These are phyloP conservation scores for Petunia hybrid DNA, from an alignment of 305 asterid genomes.

Conservation along the genomic window DNA sequence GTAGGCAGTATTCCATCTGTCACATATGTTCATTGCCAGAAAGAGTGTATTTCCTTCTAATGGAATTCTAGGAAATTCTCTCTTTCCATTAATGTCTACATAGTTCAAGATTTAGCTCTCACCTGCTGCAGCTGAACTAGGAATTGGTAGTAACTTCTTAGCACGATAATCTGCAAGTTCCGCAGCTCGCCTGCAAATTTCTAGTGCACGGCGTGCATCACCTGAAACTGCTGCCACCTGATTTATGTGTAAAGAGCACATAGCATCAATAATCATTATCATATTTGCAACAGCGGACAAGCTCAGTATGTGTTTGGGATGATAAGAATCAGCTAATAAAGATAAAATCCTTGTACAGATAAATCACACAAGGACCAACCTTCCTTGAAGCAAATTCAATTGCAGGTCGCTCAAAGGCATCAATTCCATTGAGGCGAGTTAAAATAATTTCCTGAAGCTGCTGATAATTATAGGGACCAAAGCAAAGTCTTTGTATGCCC, in stretches of 20 bases:
- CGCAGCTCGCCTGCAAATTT: constrained; percentile 97
- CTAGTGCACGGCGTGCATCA: constrained; percentile 98
- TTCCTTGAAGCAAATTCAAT: constrained; percentile 97
- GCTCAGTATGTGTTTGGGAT: constrained; percentile 9
- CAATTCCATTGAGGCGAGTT: constrained; percentile 86
- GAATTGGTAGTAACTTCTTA: constrained; percentile 50
- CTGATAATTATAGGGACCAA: constrained; percentile 88
- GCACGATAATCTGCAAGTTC: constrained; percentile 85
- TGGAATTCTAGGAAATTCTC: neutral
- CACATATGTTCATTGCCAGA: neutral
- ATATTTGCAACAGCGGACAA: constrained; percentile 1
- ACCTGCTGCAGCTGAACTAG: constrained; percentile 62
- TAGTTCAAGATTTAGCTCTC: constrained; percentile 14
- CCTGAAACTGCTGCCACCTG: constrained; percentile 99
- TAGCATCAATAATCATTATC: constrained; percentile 32
- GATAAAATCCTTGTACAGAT: constrained; percentile 27
- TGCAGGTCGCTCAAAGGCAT: constrained; percentile 87
- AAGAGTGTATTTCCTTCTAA: neutral
- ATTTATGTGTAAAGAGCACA: constrained; percentile 34
- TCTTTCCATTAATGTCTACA: constrained; percentile 22
- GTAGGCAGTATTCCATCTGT: neutral
- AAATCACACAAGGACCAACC: constrained; percentile 52
- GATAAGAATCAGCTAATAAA: constrained; percentile 6
- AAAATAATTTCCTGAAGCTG: constrained; percentile 94
- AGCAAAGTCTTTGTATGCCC: constrained; percentile 99